phyloP scores from a whole-genome alignment of 768 basidiomycete species.

The Lactarius trivialis region DNA sequence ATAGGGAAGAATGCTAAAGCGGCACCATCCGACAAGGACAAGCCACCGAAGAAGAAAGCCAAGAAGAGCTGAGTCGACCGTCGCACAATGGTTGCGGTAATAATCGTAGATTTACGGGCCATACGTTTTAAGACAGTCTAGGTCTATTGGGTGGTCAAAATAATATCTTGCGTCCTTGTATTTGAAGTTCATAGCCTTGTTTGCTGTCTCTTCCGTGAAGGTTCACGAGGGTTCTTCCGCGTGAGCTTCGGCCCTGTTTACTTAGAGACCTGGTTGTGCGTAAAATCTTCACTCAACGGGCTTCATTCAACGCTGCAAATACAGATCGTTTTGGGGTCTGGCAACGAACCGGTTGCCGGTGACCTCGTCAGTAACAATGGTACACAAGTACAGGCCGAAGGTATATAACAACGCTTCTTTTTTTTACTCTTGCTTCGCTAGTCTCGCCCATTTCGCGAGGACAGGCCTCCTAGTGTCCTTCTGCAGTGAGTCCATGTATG shows the following conservation, averaged over 20 bases:
- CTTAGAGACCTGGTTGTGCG: background rate
- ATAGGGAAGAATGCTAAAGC: background rate
- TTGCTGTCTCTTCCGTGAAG: background rate
- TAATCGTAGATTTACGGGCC: background rate
- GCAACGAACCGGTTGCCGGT: background rate
- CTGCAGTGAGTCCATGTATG: constrained; percentile 38
- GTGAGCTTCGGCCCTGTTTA: background rate
- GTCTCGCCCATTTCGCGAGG: constrained; percentile 53
- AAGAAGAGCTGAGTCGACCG: background rate
- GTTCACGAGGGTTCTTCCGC: background rate
- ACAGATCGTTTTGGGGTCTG: background rate
- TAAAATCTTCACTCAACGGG: background rate
- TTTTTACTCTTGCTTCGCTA: constrained; percentile 43
- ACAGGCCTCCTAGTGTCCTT: constrained; percentile 62
- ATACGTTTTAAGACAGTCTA: background rate
- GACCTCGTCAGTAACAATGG: background rate
- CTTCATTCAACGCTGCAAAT: background rate
- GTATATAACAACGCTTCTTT: too few species aligned
- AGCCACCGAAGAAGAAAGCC: constrained; percentile 4
- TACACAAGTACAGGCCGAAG: background rate
- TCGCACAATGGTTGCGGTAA: background rate
- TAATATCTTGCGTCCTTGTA: background rate
- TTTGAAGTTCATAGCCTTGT: background rate
- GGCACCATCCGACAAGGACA: background rate
- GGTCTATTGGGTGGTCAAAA: background rate